Evolutionary conservation across 2,329 filamentous ascomycete genomes (phyloP).

Genomic region (Nigrospora sphaerica): DNA sequence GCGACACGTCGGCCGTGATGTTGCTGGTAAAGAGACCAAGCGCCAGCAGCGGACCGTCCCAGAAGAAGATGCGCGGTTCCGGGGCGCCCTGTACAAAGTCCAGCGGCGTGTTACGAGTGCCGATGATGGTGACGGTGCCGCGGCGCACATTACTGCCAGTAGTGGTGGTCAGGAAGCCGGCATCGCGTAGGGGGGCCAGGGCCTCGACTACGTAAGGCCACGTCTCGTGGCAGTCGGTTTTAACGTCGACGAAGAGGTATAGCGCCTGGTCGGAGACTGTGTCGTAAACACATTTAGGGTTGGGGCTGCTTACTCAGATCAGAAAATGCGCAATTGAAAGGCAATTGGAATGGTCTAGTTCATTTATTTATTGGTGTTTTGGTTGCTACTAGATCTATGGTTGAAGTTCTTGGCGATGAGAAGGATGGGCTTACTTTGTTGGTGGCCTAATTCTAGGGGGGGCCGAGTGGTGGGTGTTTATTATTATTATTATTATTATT

Average conservation of each 20-base stretch:
- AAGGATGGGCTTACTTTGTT: too few relatives aligned
- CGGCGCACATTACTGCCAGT: constrained; percentile 37
- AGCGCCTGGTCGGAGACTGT: too few relatives aligned
- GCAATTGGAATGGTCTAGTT: too few relatives aligned
- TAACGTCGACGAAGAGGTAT: constrained; percentile 62
- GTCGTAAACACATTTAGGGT: too few relatives aligned
- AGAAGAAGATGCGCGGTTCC: constrained; percentile 54
- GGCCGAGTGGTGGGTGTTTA: too few relatives aligned
- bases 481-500: too few relatives aligned
- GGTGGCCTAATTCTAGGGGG: too few relatives aligned
- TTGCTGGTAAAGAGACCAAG: constrained; percentile 13
- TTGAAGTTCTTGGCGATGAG: too few relatives aligned
- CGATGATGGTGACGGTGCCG: constrained; percentile 58
- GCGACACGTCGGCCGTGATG: constrained; percentile 15
- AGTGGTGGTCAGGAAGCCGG: constrained; percentile 44
- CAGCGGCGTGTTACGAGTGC: constrained; percentile 55
- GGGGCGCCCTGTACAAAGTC: constrained; percentile 39
- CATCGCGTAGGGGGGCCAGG: constrained; percentile 47
- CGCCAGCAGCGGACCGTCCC: constrained; percentile 33
- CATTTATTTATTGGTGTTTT: too few relatives aligned
- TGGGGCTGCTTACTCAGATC: too few relatives aligned
- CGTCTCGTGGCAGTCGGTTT: constrained; percentile 42
- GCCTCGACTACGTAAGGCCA: constrained; percentile 44
- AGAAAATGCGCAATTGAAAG: too few relatives aligned
- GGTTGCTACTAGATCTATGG: too few relatives aligned